A percentile compares a stretch with the other conserved stretches of the same genome.
Evolutionary conservation across 164 flowering plant species (phyloP).

Genomic region (Brasenia schreberi): DNA sequence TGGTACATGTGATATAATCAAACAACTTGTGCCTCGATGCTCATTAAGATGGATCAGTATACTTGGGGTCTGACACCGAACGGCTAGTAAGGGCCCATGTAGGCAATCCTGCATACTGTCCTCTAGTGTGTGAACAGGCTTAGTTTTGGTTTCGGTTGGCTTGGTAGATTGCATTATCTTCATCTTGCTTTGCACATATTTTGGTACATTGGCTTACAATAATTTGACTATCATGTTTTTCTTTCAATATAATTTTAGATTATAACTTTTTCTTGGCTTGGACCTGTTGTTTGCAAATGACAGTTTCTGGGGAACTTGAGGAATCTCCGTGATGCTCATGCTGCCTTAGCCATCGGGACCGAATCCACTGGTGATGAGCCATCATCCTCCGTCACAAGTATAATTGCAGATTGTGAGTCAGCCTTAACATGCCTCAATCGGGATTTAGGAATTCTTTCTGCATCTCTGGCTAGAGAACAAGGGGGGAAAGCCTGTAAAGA

Average conservation of each 20-base stretch:
- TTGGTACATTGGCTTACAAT: not conserved
- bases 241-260: not conserved
- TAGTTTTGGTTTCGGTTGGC: not conserved
- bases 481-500: conserved; percentile 20
- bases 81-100: not conserved
- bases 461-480: conserved; percentile 83
- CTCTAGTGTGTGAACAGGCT: too few relatives aligned
- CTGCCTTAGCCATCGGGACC: conserved; percentile 73
- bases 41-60: not conserved
- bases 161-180: not conserved
- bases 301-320: conserved; percentile 89
- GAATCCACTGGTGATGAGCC: conserved; percentile 56
- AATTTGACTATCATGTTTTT: not conserved
- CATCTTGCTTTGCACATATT: not conserved
- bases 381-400: conserved; percentile 52
- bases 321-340: conserved; percentile 77
- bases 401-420: conserved; percentile 86
- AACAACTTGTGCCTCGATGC: not conserved
- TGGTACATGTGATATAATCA: too few relatives aligned
- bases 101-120: too few relatives aligned
- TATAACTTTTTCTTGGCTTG: not conserved
- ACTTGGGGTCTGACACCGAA: not conserved
- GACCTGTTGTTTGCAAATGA: not conserved
- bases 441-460: conserved; percentile 80
- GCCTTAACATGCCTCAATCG: conserved; percentile 73